These are phyloP conservation scores for Vitis riparia DNA, from an alignment of 164 flowering plant genomes.

Conservation along the genomic window DNA sequence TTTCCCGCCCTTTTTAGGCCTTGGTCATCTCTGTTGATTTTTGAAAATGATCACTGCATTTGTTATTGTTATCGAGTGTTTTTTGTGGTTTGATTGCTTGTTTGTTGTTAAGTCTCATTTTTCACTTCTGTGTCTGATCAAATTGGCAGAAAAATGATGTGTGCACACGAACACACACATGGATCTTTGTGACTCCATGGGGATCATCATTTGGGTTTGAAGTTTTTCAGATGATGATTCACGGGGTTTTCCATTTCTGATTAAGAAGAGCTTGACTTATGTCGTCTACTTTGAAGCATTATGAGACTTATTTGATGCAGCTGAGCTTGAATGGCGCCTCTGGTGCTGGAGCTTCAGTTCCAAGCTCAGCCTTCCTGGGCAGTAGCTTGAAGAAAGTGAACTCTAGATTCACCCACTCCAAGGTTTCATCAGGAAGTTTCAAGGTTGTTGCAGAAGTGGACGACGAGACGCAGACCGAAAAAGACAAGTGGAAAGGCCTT, in stretches of 20 bases:
- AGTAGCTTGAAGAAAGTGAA: slow-evolving; percentile 45
- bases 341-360: slow-evolving; percentile 32
- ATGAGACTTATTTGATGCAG: slow-evolving; percentile 25
- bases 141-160: too few species aligned
- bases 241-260: background rate
- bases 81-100: too few species aligned
- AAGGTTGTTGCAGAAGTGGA: slow-evolving; percentile 35
- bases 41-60: too few species aligned
- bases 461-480: slow-evolving; percentile 40
- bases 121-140: background rate
- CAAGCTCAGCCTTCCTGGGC: slow-evolving; percentile 52
- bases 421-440: slow-evolving; percentile 21
- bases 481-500: slow-evolving; percentile 61
- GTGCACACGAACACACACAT: too few species aligned
- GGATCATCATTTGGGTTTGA: background rate
- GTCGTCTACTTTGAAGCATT: background rate
- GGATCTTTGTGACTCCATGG: background rate
- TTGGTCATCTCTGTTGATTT: too few species aligned
- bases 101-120: background rate
- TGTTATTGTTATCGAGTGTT: background rate
- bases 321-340: slow-evolving; percentile 41
- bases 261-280: background rate
- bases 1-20: background rate
- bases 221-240: background rate
- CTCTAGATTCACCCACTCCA: slow-evolving; percentile 20